These are phyloP conservation scores for Boletus fagicola DNA, from an alignment of 768 basidiomycete genomes.

Conservation along the genomic window DNA sequence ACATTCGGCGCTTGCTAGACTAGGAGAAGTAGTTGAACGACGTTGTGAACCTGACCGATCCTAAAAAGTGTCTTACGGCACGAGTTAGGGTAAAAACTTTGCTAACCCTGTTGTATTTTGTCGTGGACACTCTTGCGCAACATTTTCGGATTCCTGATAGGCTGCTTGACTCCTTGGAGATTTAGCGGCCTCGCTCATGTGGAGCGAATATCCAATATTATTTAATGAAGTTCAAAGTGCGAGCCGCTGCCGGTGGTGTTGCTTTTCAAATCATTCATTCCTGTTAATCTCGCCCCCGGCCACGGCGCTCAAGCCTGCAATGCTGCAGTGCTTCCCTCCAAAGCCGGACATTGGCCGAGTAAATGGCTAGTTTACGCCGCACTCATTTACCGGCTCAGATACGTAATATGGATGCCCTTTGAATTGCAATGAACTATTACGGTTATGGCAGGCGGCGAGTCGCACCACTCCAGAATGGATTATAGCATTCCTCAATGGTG, in stretches of 20 bases:
- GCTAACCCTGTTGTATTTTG: no score
- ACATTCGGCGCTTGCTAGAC: not conserved
- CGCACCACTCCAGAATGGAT: not conserved
- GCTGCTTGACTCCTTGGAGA: no score
- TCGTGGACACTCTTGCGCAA: no score
- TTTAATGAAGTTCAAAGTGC: not conserved
- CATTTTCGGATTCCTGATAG: no score
- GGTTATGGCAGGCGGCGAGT: not conserved
- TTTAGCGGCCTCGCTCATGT: no score
- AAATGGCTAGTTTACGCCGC: not conserved
- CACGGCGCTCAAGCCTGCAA: not conserved
- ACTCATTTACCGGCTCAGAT: not conserved
- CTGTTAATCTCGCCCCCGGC: not conserved
- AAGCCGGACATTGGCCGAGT: not conserved
- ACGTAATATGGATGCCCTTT: not conserved
- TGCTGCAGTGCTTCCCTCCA: not conserved
- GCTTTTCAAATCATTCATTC: not conserved
- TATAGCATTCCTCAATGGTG: not conserved
- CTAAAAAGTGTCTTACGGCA: no score
- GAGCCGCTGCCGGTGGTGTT: not conserved
- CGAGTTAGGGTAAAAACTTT: no score
- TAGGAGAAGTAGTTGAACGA: no score
- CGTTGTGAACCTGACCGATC: no score
- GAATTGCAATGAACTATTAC: not conserved
- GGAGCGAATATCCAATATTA: not conserved